These are phyloP conservation scores for Chaetoceros tenuissimus DNA, from an alignment of 108 stramenopile species.

Conservation along the genomic window DNA sequence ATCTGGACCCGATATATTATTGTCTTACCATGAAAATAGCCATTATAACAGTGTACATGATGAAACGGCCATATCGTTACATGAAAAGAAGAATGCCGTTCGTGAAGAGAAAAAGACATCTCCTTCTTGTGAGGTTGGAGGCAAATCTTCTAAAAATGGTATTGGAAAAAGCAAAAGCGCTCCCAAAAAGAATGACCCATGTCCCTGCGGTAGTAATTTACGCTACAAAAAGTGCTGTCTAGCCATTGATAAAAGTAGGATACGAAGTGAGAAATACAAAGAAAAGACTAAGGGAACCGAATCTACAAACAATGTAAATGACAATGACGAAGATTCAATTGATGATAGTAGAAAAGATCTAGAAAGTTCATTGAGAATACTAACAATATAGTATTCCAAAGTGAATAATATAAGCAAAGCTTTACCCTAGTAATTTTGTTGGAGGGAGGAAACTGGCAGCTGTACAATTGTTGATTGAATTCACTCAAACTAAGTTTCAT, in stretches of 20 bases:
- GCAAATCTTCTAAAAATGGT: neutral
- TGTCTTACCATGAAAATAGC: slow-evolving; percentile 77
- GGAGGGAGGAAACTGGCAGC: too few species aligned
- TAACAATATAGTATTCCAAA: too few species aligned
- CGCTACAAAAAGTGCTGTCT: slow-evolving; percentile 65
- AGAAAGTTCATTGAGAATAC: too few species aligned
- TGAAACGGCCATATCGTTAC: slow-evolving; percentile 1
- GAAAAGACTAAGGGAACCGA: too few species aligned
- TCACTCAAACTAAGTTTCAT: too few species aligned
- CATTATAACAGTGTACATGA: slow-evolving; percentile 78
- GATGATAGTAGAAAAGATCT: too few species aligned
- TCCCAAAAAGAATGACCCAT: slow-evolving; percentile 34
- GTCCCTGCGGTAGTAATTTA: slow-evolving; percentile 56
- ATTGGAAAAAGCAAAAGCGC: neutral
- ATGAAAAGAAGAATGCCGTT: slow-evolving; percentile 3
- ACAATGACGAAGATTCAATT: too few species aligned
- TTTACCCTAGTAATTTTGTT: too few species aligned
- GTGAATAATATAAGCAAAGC: too few species aligned
- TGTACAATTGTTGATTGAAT: too few species aligned
- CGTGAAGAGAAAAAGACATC: slow-evolving; percentile 3
- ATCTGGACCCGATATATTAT: slow-evolving; percentile 34
- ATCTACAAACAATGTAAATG: too few species aligned
- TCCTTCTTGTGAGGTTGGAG: neutral
- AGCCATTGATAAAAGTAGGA: slow-evolving; percentile 26
- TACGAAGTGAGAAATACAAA: slow-evolving; percentile 12